phyloP scores from a whole-genome alignment of 2,329 filamentous ascomycete genomes.

The Botrytis pseudocinerea region DNA sequence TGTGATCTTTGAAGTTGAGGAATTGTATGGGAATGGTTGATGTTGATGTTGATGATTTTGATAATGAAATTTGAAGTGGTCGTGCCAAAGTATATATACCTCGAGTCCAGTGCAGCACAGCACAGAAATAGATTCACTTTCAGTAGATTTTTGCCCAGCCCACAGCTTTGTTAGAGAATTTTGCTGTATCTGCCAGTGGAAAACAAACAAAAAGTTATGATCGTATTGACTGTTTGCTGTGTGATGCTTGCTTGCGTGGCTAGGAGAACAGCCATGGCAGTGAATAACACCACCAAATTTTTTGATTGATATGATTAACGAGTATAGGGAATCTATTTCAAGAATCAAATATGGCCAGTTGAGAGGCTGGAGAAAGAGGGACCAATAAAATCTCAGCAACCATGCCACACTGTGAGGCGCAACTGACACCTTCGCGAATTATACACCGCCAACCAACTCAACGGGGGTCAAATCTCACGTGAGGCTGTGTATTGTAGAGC shows the following conservation, averaged over 20 bases:
- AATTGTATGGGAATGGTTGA: background rate
- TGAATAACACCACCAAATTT: background rate
- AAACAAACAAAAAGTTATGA: background rate
- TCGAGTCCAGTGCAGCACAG: background rate
- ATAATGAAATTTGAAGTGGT: background rate
- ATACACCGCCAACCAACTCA: background rate
- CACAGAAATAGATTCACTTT: background rate
- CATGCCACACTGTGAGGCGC: conserved; percentile 2
- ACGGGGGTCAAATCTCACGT: background rate
- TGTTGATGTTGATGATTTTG: conserved; percentile 6
- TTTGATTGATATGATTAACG: background rate
- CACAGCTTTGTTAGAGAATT: background rate
- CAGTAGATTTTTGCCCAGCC: background rate
- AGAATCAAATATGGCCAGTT: background rate
- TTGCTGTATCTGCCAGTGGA: background rate
- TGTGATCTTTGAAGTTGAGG: background rate
- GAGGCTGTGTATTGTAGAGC: background rate
- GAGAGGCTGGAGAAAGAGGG: background rate
- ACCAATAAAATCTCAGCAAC: background rate
- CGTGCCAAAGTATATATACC: background rate
- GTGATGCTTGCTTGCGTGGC: background rate
- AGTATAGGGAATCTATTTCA: background rate
- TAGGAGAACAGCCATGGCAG: background rate
- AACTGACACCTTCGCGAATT: background rate
- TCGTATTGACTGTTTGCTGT: background rate